Evolutionary conservation across 148 eudicot species (phyloP).

Genomic region (Salicornia ramosissima): DNA sequence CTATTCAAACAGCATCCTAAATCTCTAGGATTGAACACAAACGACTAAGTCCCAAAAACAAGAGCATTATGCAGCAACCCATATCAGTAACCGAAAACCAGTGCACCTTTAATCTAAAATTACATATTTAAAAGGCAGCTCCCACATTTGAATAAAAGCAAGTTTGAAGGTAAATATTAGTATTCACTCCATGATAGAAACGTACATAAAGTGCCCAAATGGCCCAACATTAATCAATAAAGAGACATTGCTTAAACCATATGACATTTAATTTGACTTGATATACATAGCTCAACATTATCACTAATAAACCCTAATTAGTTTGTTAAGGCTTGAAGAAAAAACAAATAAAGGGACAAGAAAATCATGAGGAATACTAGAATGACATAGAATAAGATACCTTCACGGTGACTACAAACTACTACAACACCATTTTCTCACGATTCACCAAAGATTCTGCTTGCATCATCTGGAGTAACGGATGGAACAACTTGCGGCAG

Average conservation of each 20-base stretch:
- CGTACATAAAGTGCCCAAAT: not conserved
- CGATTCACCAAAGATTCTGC: constrained; percentile 33
- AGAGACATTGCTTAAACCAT: not conserved
- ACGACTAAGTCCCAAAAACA: not conserved
- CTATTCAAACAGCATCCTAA: not conserved
- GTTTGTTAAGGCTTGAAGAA: not conserved
- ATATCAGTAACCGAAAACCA: not conserved
- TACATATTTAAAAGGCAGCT: not conserved
- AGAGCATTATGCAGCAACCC: not conserved
- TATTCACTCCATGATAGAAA: not conserved
- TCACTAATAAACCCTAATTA: not conserved
- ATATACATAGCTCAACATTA: not conserved
- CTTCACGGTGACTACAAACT: constrained; percentile 39
- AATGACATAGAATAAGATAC: constrained; percentile 15
- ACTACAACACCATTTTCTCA: constrained; percentile 34
- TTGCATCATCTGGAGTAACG: constrained; percentile 40
- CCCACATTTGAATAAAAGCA: not conserved
- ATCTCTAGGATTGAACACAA: not conserved
- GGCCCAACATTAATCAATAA: not conserved
- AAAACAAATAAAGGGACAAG: not conserved
- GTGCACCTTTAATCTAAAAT: not conserved
- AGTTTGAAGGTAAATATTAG: not conserved
- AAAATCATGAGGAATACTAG: not conserved
- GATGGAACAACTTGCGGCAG: constrained; percentile 40
- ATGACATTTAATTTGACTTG: no score